These are phyloP conservation scores for Lactarius sp. DNA, from an alignment of 768 basidiomycete genomes.

Conservation along the genomic window DNA sequence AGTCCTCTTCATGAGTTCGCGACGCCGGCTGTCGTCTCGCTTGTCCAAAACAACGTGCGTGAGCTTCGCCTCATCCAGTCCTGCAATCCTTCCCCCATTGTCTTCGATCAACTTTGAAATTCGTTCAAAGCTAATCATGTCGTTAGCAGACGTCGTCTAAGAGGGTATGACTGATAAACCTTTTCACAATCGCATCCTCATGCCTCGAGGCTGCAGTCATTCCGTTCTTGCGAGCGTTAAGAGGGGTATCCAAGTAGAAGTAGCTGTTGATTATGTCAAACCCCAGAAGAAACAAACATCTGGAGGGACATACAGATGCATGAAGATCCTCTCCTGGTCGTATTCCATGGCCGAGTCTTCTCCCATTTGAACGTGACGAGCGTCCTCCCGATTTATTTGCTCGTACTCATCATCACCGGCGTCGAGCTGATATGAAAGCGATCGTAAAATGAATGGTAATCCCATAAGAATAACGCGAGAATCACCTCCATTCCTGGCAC, in stretches of 20 bases:
- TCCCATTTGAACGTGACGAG: slow-evolving; percentile 48
- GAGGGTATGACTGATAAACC: slow-evolving; percentile 39
- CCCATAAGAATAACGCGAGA: background rate
- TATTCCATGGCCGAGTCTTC: slow-evolving; percentile 72
- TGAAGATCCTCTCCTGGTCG: slow-evolving; percentile 74
- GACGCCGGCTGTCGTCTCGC: slow-evolving; percentile 68
- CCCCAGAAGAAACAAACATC: background rate
- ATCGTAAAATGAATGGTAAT: background rate
- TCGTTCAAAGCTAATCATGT: slow-evolving; percentile 48
- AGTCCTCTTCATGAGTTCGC: slow-evolving; percentile 65
- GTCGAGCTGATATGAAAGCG: slow-evolving; percentile 3
- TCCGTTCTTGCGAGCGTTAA: slow-evolving; percentile 62
- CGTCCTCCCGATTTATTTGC: background rate
- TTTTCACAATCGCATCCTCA: slow-evolving; percentile 47
- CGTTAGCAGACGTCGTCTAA: background rate
- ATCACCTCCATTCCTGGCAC: slow-evolving; percentile 11
- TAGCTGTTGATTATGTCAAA: slow-evolving; percentile 41
- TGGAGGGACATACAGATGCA: slow-evolving; percentile 56
- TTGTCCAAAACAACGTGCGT: slow-evolving; percentile 87
- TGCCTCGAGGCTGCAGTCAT: slow-evolving; percentile 54
- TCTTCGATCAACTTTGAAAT: slow-evolving; percentile 48
- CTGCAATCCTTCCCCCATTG: slow-evolving; percentile 70
- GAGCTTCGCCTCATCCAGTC: slow-evolving; percentile 68
- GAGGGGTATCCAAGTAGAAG: slow-evolving; percentile 84
- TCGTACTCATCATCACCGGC: slow-evolving; percentile 9